Conservation (phyloP, 2,329 filamentous ascomycete species). For the Penicillium thymicola region DNA sequence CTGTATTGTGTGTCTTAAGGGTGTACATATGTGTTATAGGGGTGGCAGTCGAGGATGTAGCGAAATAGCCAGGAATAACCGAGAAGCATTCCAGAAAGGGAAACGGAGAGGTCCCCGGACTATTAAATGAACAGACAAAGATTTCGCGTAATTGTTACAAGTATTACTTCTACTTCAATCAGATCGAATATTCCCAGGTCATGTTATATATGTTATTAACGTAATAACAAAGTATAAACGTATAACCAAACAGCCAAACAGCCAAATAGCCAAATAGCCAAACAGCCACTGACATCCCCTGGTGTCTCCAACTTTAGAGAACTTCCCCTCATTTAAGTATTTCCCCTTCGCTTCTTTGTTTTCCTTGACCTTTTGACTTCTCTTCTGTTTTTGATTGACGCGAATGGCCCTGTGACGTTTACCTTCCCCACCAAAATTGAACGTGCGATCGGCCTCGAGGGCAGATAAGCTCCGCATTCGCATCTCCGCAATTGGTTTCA, state of each 20-base stretch:
- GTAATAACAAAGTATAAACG: slow-evolving; percentile 13
- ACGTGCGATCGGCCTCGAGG: slow-evolving; percentile 25
- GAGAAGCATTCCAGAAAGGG: neutral
- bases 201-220: too few species aligned
- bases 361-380: neutral
- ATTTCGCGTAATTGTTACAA: neutral
- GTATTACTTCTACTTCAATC: neutral
- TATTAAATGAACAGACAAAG: neutral
- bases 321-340: slow-evolving; percentile 27
- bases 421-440: slow-evolving; percentile 17
- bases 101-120: neutral
- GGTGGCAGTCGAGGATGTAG: too few species aligned
- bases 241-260: neutral
- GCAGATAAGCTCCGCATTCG: slow-evolving; percentile 32
- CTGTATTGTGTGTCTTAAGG: too few species aligned
- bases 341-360: slow-evolving; percentile 1
- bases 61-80: neutral
- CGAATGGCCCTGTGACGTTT: slow-evolving; percentile 18
- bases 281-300: slow-evolving; percentile 13
- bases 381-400: neutral
- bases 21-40: neutral
- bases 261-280: too few species aligned
- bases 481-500: slow-evolving; percentile 27
- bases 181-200: neutral
- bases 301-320: slow-evolving; percentile 17